phyloP scores from a whole-genome alignment of 345 rosid species.

The Salix arbutifolia region DNA sequence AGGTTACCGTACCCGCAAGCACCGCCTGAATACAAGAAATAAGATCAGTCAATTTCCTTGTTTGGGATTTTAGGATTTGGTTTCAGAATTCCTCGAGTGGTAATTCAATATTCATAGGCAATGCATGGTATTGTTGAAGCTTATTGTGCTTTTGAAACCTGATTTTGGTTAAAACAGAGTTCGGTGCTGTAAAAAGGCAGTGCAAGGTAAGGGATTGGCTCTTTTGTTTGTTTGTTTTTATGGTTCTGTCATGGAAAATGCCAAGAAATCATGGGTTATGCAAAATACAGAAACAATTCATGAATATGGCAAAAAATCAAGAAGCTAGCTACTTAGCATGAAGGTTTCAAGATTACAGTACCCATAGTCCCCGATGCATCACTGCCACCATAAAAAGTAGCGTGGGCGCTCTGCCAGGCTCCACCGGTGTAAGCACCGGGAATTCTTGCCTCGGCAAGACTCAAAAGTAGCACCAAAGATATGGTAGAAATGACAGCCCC shows the following conservation, averaged over 20 bases:
- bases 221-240: not conserved
- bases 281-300: not conserved
- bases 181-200: not conserved
- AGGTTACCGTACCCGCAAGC: slow-evolving; percentile 67
- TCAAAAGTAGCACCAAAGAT: slow-evolving; percentile 23
- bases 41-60: not conserved
- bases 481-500: not conserved
- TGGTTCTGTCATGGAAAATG: not conserved
- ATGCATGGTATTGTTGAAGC: not conserved
- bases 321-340: not conserved
- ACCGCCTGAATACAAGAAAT: slow-evolving; percentile 35
- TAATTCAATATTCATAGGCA: not conserved
- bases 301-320: not conserved
- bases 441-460: slow-evolving; percentile 52
- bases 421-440: slow-evolving; percentile 71
- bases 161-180: not conserved
- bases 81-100: not conserved
- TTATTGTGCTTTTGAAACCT: not conserved
- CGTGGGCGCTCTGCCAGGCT: slow-evolving; percentile 72
- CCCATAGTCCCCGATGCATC: slow-evolving; percentile 96
- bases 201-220: not conserved
- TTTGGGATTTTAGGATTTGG: not conserved
- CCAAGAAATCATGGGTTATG: not conserved
- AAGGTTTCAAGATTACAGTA: slow-evolving; percentile 14
- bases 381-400: slow-evolving; percentile 83